Evolutionary conservation across 2,329 filamentous ascomycete genomes (phyloP).

Genomic region (Laburnicola sp.): DNA sequence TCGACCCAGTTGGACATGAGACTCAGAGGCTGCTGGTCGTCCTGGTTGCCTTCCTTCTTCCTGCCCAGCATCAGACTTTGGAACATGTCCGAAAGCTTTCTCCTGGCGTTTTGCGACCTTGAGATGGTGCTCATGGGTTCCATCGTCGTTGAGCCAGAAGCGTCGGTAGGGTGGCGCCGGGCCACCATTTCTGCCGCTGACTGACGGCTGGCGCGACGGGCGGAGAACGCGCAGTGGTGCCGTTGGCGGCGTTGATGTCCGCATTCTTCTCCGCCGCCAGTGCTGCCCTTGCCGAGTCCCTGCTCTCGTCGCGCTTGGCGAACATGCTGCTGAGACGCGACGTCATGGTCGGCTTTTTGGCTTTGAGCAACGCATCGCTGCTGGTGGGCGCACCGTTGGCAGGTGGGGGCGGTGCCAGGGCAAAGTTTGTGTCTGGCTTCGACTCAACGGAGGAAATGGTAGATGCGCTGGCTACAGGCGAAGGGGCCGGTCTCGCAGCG

Average conservation of each 20-base stretch:
- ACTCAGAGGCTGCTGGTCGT: constrained; percentile 76
- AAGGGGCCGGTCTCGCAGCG: constrained; percentile 29
- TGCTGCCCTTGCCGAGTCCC: constrained; percentile 29
- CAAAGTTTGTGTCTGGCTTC: constrained; percentile 38
- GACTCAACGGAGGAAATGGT: constrained; percentile 45
- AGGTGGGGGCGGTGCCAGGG: constrained; percentile 31
- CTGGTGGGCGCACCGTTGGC: constrained; percentile 35
- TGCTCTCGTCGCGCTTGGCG: constrained; percentile 31
- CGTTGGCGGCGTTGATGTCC: constrained; percentile 32
- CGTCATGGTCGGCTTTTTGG: constrained; percentile 49
- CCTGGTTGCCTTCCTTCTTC: constrained; percentile 71
- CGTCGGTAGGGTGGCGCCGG: constrained; percentile 43
- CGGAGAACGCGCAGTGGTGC: constrained; percentile 28
- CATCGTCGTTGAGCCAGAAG: constrained; percentile 64
- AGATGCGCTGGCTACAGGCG: constrained; percentile 40
- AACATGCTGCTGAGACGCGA: constrained; percentile 50
- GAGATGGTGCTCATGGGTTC: constrained; percentile 83
- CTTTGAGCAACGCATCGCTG: constrained; percentile 39
- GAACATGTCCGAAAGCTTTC: constrained; percentile 92
- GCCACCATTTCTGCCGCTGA: constrained; percentile 33
- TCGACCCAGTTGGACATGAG: constrained; percentile 96
- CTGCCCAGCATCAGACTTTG: constrained; percentile 79
- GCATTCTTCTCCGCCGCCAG: constrained; percentile 27
- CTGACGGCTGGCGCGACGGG: constrained; percentile 38
- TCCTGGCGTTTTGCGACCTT: constrained; percentile 91